Conservation (phyloP, 352 stramenopile species). For the Globisporangium acanthophoron region DNA sequence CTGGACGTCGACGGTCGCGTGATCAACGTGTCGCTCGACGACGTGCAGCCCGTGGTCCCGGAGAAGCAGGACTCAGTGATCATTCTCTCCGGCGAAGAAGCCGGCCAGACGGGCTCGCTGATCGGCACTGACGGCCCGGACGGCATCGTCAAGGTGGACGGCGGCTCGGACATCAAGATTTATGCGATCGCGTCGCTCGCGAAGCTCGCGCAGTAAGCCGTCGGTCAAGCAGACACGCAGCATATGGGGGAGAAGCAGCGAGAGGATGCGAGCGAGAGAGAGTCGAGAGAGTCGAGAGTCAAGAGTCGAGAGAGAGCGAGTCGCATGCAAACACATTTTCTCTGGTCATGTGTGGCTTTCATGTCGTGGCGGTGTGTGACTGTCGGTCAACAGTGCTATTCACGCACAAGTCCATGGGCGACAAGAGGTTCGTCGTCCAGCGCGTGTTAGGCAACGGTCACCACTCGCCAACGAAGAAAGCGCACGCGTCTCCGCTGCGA, state of each 20-base stretch:
- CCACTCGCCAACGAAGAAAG: neutral
- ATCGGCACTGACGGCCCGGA: conserved; percentile 85
- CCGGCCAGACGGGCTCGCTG: conserved; percentile 73
- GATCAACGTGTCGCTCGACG: conserved; percentile 56
- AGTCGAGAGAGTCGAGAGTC: neutral
- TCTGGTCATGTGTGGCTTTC: too few species aligned
- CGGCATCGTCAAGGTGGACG: conserved; percentile 87
- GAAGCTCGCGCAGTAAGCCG: conserved; percentile 75
- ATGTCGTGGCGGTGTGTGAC: too few species aligned
- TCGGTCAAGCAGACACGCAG: neutral
- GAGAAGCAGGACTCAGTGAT: conserved; percentile 88
- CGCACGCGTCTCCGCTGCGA: neutral
- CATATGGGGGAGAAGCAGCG: neutral
- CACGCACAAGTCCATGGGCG: too few species aligned
- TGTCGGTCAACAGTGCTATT: neutral
- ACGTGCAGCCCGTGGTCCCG: conserved; percentile 70
- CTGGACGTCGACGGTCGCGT: conserved; percentile 75
- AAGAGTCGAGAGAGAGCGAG: too few species aligned
- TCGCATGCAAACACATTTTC: neutral
- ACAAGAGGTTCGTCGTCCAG: too few species aligned
- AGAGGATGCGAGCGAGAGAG: neutral
- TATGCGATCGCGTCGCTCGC: conserved; percentile 76
- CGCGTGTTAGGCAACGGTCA: too few species aligned
- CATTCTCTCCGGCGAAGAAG: conserved; percentile 83
- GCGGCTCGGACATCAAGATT: conserved; percentile 88